Base-by-base conservation (phyloP, 192 early-diverging fungal species). In the Backusella sp. region DNA sequence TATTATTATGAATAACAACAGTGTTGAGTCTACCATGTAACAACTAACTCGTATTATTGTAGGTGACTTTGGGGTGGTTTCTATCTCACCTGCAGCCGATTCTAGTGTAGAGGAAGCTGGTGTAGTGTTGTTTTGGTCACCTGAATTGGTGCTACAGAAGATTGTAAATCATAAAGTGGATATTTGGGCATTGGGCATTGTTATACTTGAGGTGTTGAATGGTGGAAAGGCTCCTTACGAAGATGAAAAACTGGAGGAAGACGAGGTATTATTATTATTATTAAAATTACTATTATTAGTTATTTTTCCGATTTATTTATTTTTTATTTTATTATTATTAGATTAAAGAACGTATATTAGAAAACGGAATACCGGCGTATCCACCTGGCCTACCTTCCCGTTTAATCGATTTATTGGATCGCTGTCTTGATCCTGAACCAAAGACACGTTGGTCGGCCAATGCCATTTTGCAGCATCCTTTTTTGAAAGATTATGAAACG, bases 101-200 rank as follows among this genome's bases (percentile, higher is more conserved):
- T 79, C 82, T 9, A 56, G 59, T 42, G 49, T 73, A 32, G 82
- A 83, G 62, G 82, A 83, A 75, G 82, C 82, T 19, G 82, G 82
- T 23, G 82, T 79, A 28, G 78, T 83, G 15, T 66, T 83, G n/a
- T 83, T 83, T 44, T 83, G 82, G 82, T 74, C 82, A 34, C 82
- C 82, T 34, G 82, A 83, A 73, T 41, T 79, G 30, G 75, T 79
- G 2, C 59, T 77, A 49, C 74, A 78, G 19, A 72, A 76, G 46
- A 62, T 83, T 23, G 73, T 83, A 28, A 76, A 79, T 74, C 71
- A 66, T 21, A 83, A 83, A 66, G 68, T 79, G 4, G 82, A 83
- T 70, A 79, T 83, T 32, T 83, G 82, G 82, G 82, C 82, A 7
- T 72, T 83, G 9, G 82, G 82, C 19, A 83, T 83, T 74, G 82